phyloP scores from a whole-genome alignment of 2,329 filamentous ascomycete species.

The Neonectria punicea region DNA sequence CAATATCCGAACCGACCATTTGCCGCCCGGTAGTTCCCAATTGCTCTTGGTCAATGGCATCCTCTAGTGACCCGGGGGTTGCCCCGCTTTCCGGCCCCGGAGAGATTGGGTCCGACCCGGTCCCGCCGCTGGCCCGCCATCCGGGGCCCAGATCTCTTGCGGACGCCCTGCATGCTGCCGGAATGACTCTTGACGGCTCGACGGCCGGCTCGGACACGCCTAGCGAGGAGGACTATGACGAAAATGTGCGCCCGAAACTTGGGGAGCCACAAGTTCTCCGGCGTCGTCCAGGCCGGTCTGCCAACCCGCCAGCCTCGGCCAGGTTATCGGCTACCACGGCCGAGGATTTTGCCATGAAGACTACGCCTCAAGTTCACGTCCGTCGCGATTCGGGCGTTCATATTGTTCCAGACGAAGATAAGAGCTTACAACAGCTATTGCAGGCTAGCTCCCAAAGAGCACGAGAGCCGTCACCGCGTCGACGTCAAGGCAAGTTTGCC shows the following conservation, averaged over 20 bases:
- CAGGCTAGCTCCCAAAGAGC: conserved; percentile 38
- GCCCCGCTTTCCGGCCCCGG: conserved; percentile 23
- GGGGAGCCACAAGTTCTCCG: conserved; percentile 32
- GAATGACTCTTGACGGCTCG: conserved; percentile 35
- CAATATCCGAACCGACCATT: neutral
- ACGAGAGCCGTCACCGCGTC: conserved; percentile 32
- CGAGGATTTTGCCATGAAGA: conserved; percentile 11
- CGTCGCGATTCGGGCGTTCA: conserved; percentile 40
- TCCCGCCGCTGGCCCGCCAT: conserved; percentile 21
- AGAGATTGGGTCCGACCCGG: neutral
- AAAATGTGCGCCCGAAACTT: conserved; percentile 46
- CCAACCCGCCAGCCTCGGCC: neutral
- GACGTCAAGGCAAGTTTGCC: conserved; percentile 47
- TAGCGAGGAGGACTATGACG: conserved; percentile 60
- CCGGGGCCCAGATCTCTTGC: conserved; percentile 40
- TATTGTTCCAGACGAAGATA: conserved; percentile 45
- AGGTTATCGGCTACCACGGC: conserved; percentile 25
- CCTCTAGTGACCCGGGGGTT: conserved; percentile 12
- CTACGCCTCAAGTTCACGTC: neutral
- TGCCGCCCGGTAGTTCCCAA: neutral
- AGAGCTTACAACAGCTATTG: conserved; percentile 43
- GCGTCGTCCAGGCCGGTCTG: conserved; percentile 26
- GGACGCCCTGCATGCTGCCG: conserved; percentile 42
- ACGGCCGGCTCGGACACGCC: conserved; percentile 51
- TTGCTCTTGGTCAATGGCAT: conserved; percentile 31